Conservation (phyloP, 2,329 filamentous ascomycete genomes). For the Chaetomium sp. region DNA sequence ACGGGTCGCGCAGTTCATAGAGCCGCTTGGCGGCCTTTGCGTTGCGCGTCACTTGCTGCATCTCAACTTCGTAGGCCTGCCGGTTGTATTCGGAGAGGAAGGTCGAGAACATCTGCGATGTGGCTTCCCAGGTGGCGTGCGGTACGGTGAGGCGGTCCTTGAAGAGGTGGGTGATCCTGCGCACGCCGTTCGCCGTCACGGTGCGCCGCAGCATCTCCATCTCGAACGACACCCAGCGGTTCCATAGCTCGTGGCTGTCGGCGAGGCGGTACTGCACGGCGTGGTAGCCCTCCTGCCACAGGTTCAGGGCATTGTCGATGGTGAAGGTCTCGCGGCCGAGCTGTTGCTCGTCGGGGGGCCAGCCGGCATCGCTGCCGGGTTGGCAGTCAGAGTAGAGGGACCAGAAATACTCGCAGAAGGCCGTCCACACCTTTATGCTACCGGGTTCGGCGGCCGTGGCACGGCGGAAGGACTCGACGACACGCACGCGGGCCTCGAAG, state of each 20-base stretch:
- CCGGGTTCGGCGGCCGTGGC: slow-evolving; percentile 72
- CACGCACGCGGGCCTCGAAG: slow-evolving; percentile 67
- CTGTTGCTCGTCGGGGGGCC: slow-evolving; percentile 68
- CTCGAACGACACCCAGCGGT: slow-evolving; percentile 74
- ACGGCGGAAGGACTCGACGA: slow-evolving; percentile 72
- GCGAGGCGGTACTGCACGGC: slow-evolving; percentile 72
- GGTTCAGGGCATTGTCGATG: slow-evolving; percentile 64
- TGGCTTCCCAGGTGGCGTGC: slow-evolving; percentile 74
- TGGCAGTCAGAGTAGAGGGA: slow-evolving; percentile 68
- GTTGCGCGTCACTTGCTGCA: slow-evolving; percentile 67
- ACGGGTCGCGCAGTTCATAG: slow-evolving; percentile 65
- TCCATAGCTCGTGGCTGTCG: slow-evolving; percentile 79
- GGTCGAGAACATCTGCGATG: slow-evolving; percentile 72
- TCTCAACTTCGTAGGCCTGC: slow-evolving; percentile 70
- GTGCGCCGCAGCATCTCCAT: slow-evolving; percentile 65
- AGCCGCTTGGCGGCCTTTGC: slow-evolving; percentile 66
- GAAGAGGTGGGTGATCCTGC: slow-evolving; percentile 69
- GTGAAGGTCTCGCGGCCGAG: slow-evolving; percentile 73
- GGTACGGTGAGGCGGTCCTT: slow-evolving; percentile 70
- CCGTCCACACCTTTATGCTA: slow-evolving; percentile 73
- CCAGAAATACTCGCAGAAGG: slow-evolving; percentile 78
- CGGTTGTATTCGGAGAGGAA: slow-evolving; percentile 74
- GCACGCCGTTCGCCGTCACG: slow-evolving; percentile 58
- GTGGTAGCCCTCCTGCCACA: slow-evolving; percentile 72
- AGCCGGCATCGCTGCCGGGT: slow-evolving; percentile 53